These are phyloP conservation scores for Fusarium citri DNA, from an alignment of 2,329 filamentous ascomycete genomes.

Conservation along the genomic window DNA sequence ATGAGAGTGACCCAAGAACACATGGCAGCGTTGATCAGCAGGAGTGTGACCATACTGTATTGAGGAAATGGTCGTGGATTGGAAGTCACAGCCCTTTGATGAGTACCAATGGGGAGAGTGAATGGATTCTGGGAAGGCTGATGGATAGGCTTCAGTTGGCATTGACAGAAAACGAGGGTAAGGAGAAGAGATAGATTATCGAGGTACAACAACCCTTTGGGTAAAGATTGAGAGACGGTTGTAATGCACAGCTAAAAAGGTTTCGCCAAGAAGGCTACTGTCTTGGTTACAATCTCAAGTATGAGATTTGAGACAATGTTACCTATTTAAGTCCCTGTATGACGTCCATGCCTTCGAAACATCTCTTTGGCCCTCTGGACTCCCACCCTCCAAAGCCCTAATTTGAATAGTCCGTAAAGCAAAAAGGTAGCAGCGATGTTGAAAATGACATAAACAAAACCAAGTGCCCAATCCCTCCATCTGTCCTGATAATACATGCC, in stretches of 20 bases:
- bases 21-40: neutral
- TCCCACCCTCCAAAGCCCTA: neutral
- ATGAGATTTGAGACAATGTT: too few relatives aligned
- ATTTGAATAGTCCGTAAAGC: neutral
- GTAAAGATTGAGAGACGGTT: too few relatives aligned
- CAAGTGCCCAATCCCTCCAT: constrained; percentile 6
- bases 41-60: too few relatives aligned
- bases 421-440: neutral
- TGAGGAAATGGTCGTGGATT: neutral
- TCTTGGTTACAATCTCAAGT: too few relatives aligned
- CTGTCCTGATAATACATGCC: constrained; percentile 3
- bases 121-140: neutral
- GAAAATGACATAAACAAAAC: neutral
- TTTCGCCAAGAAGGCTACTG: too few relatives aligned
- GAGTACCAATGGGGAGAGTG: neutral
- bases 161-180: neutral
- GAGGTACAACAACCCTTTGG: too few relatives aligned
- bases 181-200: too few relatives aligned
- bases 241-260: too few relatives aligned
- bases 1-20: neutral
- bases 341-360: neutral
- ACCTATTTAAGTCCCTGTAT: too few relatives aligned
- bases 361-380: neutral
- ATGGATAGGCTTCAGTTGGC: neutral
- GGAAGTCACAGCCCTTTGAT: neutral